Base-by-base conservation (phyloP, 345 rosid species). In the Brassica carinata region DNA sequence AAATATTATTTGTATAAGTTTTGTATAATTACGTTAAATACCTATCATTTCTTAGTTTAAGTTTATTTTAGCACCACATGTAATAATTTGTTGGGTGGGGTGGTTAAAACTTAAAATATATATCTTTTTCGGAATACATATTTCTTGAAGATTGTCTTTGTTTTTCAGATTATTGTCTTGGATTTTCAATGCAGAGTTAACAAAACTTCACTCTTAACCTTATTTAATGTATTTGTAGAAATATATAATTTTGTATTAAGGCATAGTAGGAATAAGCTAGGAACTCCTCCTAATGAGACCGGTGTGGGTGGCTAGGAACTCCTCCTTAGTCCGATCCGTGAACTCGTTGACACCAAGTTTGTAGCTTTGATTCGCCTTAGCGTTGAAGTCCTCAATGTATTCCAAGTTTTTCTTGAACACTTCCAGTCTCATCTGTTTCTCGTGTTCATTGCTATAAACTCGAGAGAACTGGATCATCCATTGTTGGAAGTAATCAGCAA, bases 301-400 rank as follows among this genome's bases (percentile, higher is more conserved):
- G 27, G 62, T 18, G 30, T 59, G 64, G 64, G 64, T 23, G 64
- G 64, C 64, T 19, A 23, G 30, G 64, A 59, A 59, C 64, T 59
- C 64, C 64, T 59, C 64, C 0, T 8, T 4, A 19, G 64, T 59
- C 14, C 0, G 27, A 59, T 59, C 64, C 30, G 64, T 19, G 64
- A 59, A 59, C 30, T 59, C 64, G 2, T 59, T 59, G 14, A 59
- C 30, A 19, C 64, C 64, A 59, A 59, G 64, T 59, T 59, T 59
- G 77, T 79, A 90, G 36, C 88, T 69, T 75, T 75, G 75, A 70
- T 66, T 75, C 7, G 55, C 77, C 2, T 63, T 85, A 6, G 11
- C 64, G 43, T 86, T 85, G 58, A 83, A 84, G 8, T 81, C 17
- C 33, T 86, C 85, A 9, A 88, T 74, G 69, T 31, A 83, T 43